phyloP scores from a whole-genome alignment of 225 moss, liverwort and hornwort species.

The Neckera pumila region DNA sequence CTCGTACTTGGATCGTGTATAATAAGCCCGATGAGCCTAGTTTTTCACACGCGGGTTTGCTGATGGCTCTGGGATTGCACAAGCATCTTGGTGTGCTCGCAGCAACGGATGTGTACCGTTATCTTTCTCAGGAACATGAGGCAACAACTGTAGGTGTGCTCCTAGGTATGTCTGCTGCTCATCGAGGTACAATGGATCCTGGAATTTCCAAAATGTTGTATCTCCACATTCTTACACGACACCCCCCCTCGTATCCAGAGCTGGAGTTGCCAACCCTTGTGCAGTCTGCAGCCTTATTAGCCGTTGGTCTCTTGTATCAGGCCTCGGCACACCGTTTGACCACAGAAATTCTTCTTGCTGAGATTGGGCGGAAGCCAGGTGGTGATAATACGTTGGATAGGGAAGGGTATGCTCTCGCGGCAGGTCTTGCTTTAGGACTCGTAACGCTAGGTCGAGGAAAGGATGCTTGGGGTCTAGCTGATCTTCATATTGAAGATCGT shows the following conservation, averaged over 20 bases:
- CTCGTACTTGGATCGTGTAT: conserved; percentile 96
- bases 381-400: conserved; percentile 81
- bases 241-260: conserved; percentile 93
- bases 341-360: conserved; percentile 92
- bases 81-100: conserved; percentile 92
- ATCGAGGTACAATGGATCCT: conserved; percentile 93
- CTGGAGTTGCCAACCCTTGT: conserved; percentile 94
- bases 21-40: conserved; percentile 96
- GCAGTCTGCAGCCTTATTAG: conserved; percentile 94
- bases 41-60: conserved; percentile 83
- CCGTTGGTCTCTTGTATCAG: conserved; percentile 91
- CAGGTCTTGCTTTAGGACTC: conserved; percentile 90
- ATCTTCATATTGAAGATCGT: conserved; percentile 96
- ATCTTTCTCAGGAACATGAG: conserved; percentile 93
- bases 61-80: conserved; percentile 92
- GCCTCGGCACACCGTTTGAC: conserved; percentile 96
- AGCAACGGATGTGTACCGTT: conserved; percentile 96
- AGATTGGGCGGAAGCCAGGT: conserved; percentile 94
- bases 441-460: conserved; percentile 91
- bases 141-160: conserved; percentile 96
- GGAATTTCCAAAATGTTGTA: conserved; percentile 95
- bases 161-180: conserved; percentile 93
- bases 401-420: conserved; percentile 93
- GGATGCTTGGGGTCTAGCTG: conserved; percentile 98
- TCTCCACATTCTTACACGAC: conserved; percentile 93